Base-by-base conservation (phyloP, 805 yeast species). In the Middelhovenomyces tepae region DNA sequence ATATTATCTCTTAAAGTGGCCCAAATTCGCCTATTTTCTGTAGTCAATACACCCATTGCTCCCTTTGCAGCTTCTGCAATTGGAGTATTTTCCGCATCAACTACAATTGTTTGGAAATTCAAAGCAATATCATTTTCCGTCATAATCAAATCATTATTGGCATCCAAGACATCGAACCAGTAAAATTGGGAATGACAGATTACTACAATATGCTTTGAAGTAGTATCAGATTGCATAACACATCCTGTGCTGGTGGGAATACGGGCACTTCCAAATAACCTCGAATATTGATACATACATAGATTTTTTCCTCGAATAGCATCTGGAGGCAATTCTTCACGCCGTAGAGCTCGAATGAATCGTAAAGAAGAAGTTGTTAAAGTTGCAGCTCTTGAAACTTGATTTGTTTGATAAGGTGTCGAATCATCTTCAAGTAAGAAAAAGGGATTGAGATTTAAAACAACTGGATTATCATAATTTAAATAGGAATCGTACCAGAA, bases 401-500 rank as follows among this genome's bases (percentile, higher is more conserved):
- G 52, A 26, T 38, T 40, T 35, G 71, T 65, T 22, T 78, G 72
- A 28, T 38, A 38, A 22, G 60, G 60, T 48, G 91, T 83, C 1
- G 95, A 94, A 48, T 86, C 95, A 51, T 86, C 95, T 54, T 86
- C 94, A 40, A 86, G 67, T 46, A 85, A 71, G 55, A 86, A 85
- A 51, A 83, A 86, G 0, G 96, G 96, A 50, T 86, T 86, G 46
- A 86, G 69, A 56, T 86, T 86, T 41, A 86, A 66, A n/a, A 86
- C 96, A 24, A 86, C 94, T 0, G 62, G 77, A 21, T 67, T 65
- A 55, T 86, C 95, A 54, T 81, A 83, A 54, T 78, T 78, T 44
- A 86, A 65, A 55, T 86, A 86, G 1, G 94, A 75, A 53, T 86
- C 95, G 56, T 73, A 86, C 95, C 95, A 86, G 55, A 86, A 86